Conservation (phyloP, 2,329 filamentous ascomycete genomes). For the Cladosporium sp. region DNA sequence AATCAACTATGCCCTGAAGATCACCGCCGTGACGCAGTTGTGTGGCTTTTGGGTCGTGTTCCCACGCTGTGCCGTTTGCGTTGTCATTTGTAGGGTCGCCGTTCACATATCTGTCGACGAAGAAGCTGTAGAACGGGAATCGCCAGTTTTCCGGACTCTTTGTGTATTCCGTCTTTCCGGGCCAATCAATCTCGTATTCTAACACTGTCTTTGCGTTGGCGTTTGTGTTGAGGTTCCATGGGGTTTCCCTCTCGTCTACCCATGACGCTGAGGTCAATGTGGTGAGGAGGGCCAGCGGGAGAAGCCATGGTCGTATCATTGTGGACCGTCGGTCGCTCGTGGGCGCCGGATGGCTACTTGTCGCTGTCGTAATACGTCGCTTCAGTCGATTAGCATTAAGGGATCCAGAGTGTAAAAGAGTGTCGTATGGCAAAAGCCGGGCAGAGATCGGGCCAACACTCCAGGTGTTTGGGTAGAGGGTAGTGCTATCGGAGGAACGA, state of each 20-base stretch:
- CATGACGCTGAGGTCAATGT: slow-evolving; percentile 28
- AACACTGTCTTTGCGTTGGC: slow-evolving; percentile 55
- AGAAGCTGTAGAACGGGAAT: slow-evolving; percentile 65
- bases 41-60: slow-evolving; percentile 61
- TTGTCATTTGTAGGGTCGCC: slow-evolving; percentile 66
- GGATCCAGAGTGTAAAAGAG: slow-evolving; percentile 9
- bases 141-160: slow-evolving; percentile 63
- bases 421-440: slow-evolving; percentile 18
- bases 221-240: slow-evolving; percentile 64
- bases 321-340: slow-evolving; percentile 17
- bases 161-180: slow-evolving; percentile 50
- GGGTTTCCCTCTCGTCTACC: slow-evolving; percentile 52
- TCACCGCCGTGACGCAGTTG: slow-evolving; percentile 66
- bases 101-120: slow-evolving; percentile 65
- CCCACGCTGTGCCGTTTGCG: slow-evolving; percentile 60
- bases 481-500: slow-evolving; percentile 14
- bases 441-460: slow-evolving; percentile 14
- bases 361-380: slow-evolving; percentile 11
- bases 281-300: slow-evolving; percentile 17
- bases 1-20: slow-evolving; percentile 57
- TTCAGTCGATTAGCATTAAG: slow-evolving; percentile 19
- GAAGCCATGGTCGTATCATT: slow-evolving; percentile 20
- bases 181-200: slow-evolving; percentile 60
- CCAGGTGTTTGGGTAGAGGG: slow-evolving; percentile 14
- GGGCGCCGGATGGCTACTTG: slow-evolving; percentile 15